Evolutionary conservation across 768 basidiomycete genomes (phyloP), one percentile per base, ranked within the genome.

Genomic region (Leccinum uliginosum): DNA sequence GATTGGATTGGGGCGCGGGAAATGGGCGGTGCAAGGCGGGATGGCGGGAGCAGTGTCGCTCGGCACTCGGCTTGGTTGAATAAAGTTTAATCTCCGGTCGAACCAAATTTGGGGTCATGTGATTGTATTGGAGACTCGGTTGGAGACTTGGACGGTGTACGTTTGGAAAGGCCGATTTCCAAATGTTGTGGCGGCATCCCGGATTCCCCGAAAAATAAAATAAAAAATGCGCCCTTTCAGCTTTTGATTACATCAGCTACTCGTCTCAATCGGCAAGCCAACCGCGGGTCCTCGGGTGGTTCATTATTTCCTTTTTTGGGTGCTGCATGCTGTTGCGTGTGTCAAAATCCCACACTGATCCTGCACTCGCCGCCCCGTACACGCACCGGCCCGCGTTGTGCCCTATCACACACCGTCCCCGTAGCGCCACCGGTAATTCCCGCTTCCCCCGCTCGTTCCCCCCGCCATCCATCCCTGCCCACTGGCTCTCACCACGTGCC

Each of bases 231-330:
- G 35, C 59, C 58, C 55, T 66, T 50, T 47, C 52, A 72, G 60
- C 62, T 68, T 68, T 2, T 69, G 67, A 62, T 68, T 67, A 67
- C 58, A 43, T 66, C 47, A 69, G 29, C 61, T 54, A 11, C 54
- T 55, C 60, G 68, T 59, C 56, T 62, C 54, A 56, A 64, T 64
- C 64, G 65, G 67, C 66, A 67, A 54, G 40, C 60, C 55, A 64
- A 67, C 71, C 71, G 71, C 71, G 71, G 71, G 56, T 24, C 71
- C 71, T 73, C 71, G 71, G 70, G 55, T 51, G 59, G 59, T 6
- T 51, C 50, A 54, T 49, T 2, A n/a, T 26, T 23, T 0, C 58
- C 60, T 5, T 23, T 56, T 65, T 46, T 59, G 57, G 68, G 6
- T 67, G 0, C 24, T 56, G 26, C 59, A 57, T 71, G 66, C 62